Base-by-base conservation (phyloP, 805 yeast genomes). In the Candida coquimbonensis region DNA sequence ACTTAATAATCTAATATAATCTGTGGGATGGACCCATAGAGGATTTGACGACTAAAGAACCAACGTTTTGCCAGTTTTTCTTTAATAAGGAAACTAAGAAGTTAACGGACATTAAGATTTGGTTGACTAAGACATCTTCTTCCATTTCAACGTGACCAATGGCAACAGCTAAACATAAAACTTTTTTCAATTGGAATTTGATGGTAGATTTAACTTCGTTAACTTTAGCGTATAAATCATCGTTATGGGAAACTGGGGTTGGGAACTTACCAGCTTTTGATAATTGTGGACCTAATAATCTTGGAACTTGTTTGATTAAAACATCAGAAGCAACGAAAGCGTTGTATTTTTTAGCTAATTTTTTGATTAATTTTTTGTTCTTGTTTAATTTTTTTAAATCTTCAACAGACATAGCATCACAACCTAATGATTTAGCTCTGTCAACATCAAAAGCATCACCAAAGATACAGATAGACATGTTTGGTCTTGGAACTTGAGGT, bases 261-360 rank as follows among this genome's bases (percentile, higher is more conserved):
- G 99, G 99, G 96, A 93, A 93, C 91, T 93, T 93, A 86, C 99
- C 99, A 71, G 97, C 98, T 87, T 93, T 93, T 64, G 99, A 93
- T 71, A 93, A 88, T 76, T 91, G 96, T 74, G 99, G 99, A 80
- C 99, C 99, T 72, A 93, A 83, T 72, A 93, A 83, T 85, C 99
- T 93, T 78, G 99, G 99, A 72, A 93, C 96, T 81, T 93, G 99
- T 83, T 93, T 93, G 75, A 93, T 93, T 75, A 93, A 87, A 61
- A 87, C 96, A 76, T 93, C 99, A 61, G 99, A 93, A 75, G 99
- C 98, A 71, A 93, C 75, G 84, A 93, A 93, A 64, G 99, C 97
- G 73, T 87, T 89, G 95, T 93, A 93, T 83, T 93, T 93, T 95
- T 93, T 95, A 64, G 99, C 97, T 72, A 93, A 84, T 81, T 93